phyloP scores from a whole-genome alignment of 108 stramenopile genomes.

The Stephanodiscus minutulus region DNA sequence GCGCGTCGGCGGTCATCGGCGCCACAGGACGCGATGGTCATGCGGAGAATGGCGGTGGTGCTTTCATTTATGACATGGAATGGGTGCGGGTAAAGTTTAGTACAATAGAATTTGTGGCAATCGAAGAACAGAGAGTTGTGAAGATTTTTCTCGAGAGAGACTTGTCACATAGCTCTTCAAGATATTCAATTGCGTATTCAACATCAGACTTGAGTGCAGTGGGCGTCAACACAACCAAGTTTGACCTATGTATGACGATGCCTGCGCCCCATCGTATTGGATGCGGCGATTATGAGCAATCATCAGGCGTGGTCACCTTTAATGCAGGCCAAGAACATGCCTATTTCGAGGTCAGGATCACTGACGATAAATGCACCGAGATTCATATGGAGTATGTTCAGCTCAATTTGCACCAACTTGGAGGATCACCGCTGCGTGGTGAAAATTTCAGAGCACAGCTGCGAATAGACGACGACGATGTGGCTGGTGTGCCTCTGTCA shows the following conservation, averaged over 20 bases:
- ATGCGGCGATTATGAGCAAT: conserved; percentile 84
- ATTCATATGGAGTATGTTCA: conserved; percentile 71
- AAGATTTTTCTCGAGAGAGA: conserved; percentile 63
- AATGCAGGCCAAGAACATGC: conserved; percentile 40
- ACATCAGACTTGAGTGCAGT: conserved; percentile 77
- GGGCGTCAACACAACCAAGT: conserved; percentile 66
- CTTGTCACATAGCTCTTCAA: conserved; percentile 17
- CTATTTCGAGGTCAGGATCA: conserved; percentile 61
- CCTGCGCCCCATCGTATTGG: conserved; percentile 30
- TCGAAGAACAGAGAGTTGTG: conserved; percentile 58
- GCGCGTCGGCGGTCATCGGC: conserved; percentile 35
- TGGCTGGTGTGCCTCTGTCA: conserved; percentile 5
- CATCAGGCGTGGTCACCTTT: conserved; percentile 65
- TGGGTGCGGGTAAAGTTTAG: conserved; percentile 49
- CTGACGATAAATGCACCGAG: conserved; percentile 79
- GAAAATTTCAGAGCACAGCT: conserved; percentile 64
- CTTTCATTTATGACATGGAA: conserved; percentile 60
- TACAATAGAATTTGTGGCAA: conserved; percentile 51
- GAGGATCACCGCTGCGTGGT: conserved; percentile 60
- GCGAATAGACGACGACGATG: conserved; percentile 75
- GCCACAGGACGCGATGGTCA: conserved; percentile 40
- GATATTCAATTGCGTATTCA: conserved; percentile 64
- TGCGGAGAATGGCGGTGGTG: conserved; percentile 36
- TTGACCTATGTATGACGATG: conserved; percentile 44
- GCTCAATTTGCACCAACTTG: conserved; percentile 70